These are phyloP conservation scores for Leishmania tarentolae DNA, from an alignment of 208 protist genomes.

Conservation along the genomic window DNA sequence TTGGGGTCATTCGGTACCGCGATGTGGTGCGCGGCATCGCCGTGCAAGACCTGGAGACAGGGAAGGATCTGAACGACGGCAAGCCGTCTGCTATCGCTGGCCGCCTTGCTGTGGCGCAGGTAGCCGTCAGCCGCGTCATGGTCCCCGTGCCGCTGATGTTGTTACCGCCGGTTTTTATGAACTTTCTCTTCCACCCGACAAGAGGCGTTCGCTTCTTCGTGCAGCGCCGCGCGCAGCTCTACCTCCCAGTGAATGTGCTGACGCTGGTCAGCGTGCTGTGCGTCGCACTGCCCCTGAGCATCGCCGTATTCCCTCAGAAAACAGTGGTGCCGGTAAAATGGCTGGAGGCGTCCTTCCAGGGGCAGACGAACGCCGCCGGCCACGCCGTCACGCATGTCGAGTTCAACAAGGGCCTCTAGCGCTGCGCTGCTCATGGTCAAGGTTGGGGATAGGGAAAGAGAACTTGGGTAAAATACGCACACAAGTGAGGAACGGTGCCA, in stretches of 20 bases:
- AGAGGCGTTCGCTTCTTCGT: conserved; percentile 41
- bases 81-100: conserved; percentile 68
- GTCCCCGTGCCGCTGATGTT: conserved; percentile 73
- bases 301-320: conserved; percentile 65
- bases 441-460: neutral
- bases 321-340: conserved; percentile 39
- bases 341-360: conserved; percentile 48
- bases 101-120: conserved; percentile 64
- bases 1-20: conserved; percentile 73
- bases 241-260: conserved; percentile 52
- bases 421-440: neutral
- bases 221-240: conserved; percentile 36
- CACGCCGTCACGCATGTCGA: conserved; percentile 37
- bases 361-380: conserved; percentile 37
- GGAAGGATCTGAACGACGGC: conserved; percentile 44
- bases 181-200: conserved; percentile 37
- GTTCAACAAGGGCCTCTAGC: conserved; percentile 63
- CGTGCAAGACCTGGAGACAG: conserved; percentile 61
- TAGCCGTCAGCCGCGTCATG: conserved; percentile 64
- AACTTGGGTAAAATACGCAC: neutral
- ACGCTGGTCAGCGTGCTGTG: conserved; percentile 47
- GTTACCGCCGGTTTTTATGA: conserved; percentile 75
- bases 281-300: conserved; percentile 53
- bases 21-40: conserved; percentile 72
- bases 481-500: neutral